Percentiles rank a stretch among this genome's conserved stretches.
Conservation (phyloP, 1,284 basidiomycete species). For the Butyriboletus appendiculatus region DNA sequence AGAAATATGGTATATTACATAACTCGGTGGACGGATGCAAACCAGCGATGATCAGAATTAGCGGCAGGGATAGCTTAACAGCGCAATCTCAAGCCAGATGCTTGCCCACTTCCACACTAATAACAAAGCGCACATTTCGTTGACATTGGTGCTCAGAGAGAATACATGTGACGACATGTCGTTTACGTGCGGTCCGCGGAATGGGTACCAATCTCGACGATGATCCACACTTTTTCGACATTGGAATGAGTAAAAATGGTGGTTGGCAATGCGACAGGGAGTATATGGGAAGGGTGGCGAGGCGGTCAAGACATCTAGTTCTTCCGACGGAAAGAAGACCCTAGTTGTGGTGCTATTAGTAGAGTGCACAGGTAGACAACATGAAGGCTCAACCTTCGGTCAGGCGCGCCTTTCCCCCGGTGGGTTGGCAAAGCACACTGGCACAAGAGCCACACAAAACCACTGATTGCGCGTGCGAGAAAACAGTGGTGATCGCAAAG, state of each 20-base stretch:
- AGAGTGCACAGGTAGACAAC: background rate
- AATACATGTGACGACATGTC: constrained; percentile 20
- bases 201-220: constrained; percentile 13
- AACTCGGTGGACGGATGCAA: background rate
- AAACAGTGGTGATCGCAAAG: constrained; percentile 94
- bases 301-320: constrained; percentile 49
- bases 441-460: constrained; percentile 93
- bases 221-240: constrained; percentile 15
- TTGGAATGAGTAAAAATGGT: constrained; percentile 3
- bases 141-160: constrained; percentile 2
- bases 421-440: constrained; percentile 96
- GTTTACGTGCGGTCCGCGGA: constrained; percentile 4
- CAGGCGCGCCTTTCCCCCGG: constrained; percentile 97
- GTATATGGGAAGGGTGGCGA: background rate
- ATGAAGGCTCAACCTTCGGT: constrained; percentile 82
- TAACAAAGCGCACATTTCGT: background rate
- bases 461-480: constrained; percentile 94
- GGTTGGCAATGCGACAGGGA: constrained; percentile 6
- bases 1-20: constrained; percentile 3
- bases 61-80: too few species aligned
- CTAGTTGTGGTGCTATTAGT: constrained; percentile 40
- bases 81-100: background rate
- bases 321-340: constrained; percentile 87
- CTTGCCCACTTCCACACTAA: background rate
- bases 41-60: background rate